Base-by-base conservation (phyloP, 305 asterid genomes). In the Fraxinus platypoda region DNA sequence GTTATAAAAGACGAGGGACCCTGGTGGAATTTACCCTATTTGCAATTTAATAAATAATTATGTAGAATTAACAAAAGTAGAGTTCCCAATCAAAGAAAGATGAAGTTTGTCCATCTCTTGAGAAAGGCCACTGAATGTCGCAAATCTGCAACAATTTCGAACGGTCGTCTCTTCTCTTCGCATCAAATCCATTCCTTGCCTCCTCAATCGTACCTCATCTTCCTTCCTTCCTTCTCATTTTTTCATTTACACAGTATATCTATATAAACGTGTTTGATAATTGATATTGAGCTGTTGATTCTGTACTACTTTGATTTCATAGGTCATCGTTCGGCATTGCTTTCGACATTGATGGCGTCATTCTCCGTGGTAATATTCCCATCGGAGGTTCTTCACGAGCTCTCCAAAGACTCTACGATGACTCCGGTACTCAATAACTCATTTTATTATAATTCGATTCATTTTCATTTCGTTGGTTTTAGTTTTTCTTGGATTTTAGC, bases 281-380 rank as follows among this genome's bases (percentile, higher is more conserved):
- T 25, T 79, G 43, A 64, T 83, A 49, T 2, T 37, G 8, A 17
- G 49, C 23, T 25, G 17, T 80, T 75, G 74, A 72, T 21, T 78
- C 68, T 73, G 62, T 54, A 30, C 35, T 62, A n/a, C 26, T 34
- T 80, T 38, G 23, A 12, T 43, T 4, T 64, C 30, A 82, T 86
- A 90, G 92, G 75, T 78, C 87, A 30, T 85, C 93, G 35, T 94
- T 94, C 52, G 99, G 97, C 86, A 90, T 95, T 84, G 98, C 98
- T 1, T 94, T 95, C 83, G 98, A 95, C 90, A 94, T 95, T 41
- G 99, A 95, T 49, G 99, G 99, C 87, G 98, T 95, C 81, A 84
- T 95, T 84, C 90, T 95, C 41, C 92, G 94, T 1, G 99, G 98
- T 28, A 88, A 87, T 30, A 87, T 84, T 81, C 96, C 97, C 46